Evolutionary conservation across 371 early-diverging fungal species (phyloP).

Genomic region (Apophysomyces elegans): DNA sequence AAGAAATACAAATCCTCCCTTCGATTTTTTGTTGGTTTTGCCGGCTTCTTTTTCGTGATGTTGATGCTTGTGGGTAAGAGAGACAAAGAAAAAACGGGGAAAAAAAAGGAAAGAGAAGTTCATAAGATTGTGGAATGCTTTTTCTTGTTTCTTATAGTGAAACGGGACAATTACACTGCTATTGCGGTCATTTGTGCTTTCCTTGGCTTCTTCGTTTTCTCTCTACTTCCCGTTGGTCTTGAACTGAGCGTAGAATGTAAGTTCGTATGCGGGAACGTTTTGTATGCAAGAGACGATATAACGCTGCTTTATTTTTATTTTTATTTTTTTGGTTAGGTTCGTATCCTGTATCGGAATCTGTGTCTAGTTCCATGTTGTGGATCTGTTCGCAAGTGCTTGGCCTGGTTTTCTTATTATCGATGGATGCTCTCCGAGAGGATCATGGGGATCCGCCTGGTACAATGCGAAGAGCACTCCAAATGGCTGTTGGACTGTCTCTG

Average conservation of each 20-base stretch:
- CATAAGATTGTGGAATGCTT: background rate
- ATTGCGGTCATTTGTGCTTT: slow-evolving; percentile 35
- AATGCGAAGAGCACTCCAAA: slow-evolving; percentile 37
- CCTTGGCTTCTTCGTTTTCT: slow-evolving; percentile 47
- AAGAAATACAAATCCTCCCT: slow-evolving; percentile 48
- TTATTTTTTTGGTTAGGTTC: slow-evolving; percentile 22
- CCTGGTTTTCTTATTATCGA: slow-evolving; percentile 33
- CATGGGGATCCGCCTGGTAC: slow-evolving; percentile 33
- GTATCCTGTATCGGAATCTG: slow-evolving; percentile 48
- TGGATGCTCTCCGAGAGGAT: slow-evolving; percentile 43
- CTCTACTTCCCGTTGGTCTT: slow-evolving; percentile 45
- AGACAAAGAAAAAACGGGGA: background rate
- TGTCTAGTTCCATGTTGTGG: slow-evolving; percentile 51
- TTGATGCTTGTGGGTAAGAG: slow-evolving; percentile 55
- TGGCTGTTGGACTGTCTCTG: slow-evolving; percentile 35
- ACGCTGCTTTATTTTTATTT: too few relatives aligned
- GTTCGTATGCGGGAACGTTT: slow-evolving; percentile 1
- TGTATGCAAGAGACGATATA: too few relatives aligned
- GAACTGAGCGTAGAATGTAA: slow-evolving; percentile 54
- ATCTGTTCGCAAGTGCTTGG: slow-evolving; percentile 43
- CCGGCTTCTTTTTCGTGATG: slow-evolving; percentile 56
- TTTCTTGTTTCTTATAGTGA: slow-evolving; percentile 25
- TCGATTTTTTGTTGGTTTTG: slow-evolving; percentile 34
- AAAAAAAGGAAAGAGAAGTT: too few relatives aligned
- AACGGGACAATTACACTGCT: slow-evolving; percentile 31